Evolutionary conservation across 176 grass and related monocot genomes (phyloP), one percentile per base, ranked within the genome.

Genomic region (Zoysia pacifica): DNA sequence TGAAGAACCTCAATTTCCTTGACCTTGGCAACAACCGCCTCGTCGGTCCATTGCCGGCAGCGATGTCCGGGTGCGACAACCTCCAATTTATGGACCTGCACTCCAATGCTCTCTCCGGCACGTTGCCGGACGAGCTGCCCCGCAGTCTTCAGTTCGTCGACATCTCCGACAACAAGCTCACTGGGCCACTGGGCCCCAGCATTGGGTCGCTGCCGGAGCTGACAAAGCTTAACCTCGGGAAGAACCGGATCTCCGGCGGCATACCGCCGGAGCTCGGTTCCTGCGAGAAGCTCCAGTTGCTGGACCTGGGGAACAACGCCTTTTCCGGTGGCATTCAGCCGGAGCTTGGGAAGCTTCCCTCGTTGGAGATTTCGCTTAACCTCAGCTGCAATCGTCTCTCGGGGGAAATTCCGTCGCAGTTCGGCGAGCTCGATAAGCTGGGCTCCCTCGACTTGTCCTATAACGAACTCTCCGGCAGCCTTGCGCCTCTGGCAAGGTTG

Each of bases 71-170:
- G 12, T 98, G 96, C 51, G 61, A 67, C 60, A 88, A 83, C 63
- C 91, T 98, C 20, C 86, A 98, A 72, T 98, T 98, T 88, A 75
- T 98, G 58, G 96, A 98, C 78, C 69, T 98, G n/a, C 96, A 98
- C 59, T 93, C 96, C 4, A 98, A 98, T 65, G 86, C 79, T 5
- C 82, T 98, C 3, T 85, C 90, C 5, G 90, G 92, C 44, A 2
- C 73, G 6, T 65, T 95, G 63, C 96, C 96, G 4, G 88, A 91
- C 44, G 67, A 76, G 15, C 63, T 99, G 48, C 92, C 96, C 0
- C 91, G 90, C 4, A 93, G 76, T 18, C 88, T 99, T 11, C 92
- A 87, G 81, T 63, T 99, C 88, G 86, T 99, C 0, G 96, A 99
- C 58, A 52, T 95, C 70, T 95, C 90, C 15, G 88, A 95, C 52